These are phyloP conservation scores for Starmerella asiatica DNA, from an alignment of 805 yeast species.

Conservation along the genomic window DNA sequence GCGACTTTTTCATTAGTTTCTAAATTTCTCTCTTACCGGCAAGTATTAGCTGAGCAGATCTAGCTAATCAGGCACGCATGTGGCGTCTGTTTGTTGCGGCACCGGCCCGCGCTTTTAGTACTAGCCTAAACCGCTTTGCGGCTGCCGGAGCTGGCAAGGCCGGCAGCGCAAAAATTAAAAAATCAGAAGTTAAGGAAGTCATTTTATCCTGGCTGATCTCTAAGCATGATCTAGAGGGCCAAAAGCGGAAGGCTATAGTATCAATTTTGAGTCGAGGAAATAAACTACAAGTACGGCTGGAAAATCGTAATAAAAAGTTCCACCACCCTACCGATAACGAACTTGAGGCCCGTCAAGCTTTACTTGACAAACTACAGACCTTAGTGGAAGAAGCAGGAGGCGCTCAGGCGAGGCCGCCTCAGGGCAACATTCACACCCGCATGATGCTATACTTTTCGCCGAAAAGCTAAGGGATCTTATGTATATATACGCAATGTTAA, in stretches of 20 bases:
- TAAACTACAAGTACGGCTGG: conserved; percentile 21
- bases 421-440: conserved; percentile 18
- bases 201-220: conserved; percentile 27
- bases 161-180: conserved; percentile 5
- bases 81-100: no score
- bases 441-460: conserved; percentile 18
- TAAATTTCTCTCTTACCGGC: no score
- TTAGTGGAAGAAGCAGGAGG: conserved; percentile 22
- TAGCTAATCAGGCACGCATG: no score
- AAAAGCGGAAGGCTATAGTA: conserved; percentile 25
- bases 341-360: conserved; percentile 22
- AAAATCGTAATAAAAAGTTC: conserved; percentile 12
- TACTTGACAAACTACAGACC: conserved; percentile 19
- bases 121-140: neutral
- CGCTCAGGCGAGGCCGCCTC: conserved; percentile 15
- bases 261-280: conserved; percentile 25
- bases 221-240: conserved; percentile 24
- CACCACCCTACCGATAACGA: conserved; percentile 19
- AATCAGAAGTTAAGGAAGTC: conserved; percentile 22
- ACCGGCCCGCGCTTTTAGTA: neutral
- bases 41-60: no score
- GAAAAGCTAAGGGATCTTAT: neutral
- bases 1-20: no score
- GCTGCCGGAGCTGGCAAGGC: neutral
- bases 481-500: neutral